Conservation (phyloP, 2,329 filamentous ascomycete species). For the Hymenoscyphus repandus region DNA sequence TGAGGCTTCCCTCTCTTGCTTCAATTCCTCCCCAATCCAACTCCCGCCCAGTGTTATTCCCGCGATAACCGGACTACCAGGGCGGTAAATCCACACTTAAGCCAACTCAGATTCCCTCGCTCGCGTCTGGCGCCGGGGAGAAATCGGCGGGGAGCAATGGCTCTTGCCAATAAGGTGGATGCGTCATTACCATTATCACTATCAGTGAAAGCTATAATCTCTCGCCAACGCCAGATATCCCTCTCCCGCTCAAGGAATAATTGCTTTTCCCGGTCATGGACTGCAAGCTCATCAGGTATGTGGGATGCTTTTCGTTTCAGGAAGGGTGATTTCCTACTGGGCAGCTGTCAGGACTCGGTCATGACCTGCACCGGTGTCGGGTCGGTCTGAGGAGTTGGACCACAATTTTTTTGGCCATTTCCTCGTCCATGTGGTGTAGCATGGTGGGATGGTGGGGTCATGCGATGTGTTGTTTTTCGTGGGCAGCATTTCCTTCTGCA, state of each 20-base stretch:
- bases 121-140: no score
- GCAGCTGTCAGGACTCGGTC: not conserved
- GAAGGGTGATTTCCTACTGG: not conserved
- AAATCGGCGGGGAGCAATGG: slow-evolving; percentile 8
- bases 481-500: slow-evolving; percentile 10
- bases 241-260: slow-evolving; percentile 3
- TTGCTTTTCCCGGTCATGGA: slow-evolving; percentile 17
- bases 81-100: no score
- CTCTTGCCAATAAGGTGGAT: not conserved
- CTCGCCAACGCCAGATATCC: slow-evolving; percentile 1
- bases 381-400: no score
- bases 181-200: slow-evolving; percentile 18
- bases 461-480: slow-evolving; percentile 18
- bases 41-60: no score
- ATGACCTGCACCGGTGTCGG: slow-evolving; percentile 15
- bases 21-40: not conserved
- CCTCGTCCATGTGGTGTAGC: slow-evolving; percentile 5
- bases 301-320: slow-evolving; percentile 8
- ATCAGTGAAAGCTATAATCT: slow-evolving; percentile 9
- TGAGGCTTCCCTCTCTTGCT: not conserved
- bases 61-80: no score
- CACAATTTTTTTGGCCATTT: not conserved
- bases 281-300: slow-evolving; percentile 18
- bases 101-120: no score
- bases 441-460: slow-evolving; percentile 23